A percentile compares a stretch with the other conserved stretches of the same genome.
phyloP scores from a whole-genome alignment of 2,329 filamentous ascomycete species.

The Clonostachys rosea region DNA sequence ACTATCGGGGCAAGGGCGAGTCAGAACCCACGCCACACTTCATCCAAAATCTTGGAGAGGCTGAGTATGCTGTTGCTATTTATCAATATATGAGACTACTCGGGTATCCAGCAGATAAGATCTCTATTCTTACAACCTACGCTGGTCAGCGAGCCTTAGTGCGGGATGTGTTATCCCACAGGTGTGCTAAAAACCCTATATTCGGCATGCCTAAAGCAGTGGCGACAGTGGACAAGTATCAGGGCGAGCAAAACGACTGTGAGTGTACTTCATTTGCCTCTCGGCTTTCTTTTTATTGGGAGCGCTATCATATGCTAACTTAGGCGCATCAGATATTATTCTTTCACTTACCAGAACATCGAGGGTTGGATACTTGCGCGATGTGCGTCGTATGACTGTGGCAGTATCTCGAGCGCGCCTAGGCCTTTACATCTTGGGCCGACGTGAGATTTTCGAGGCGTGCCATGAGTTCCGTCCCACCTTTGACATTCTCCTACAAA shows the following conservation, averaged over 20 bases:
- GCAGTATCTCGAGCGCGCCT: slow-evolving; percentile 88
- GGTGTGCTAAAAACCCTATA: slow-evolving; percentile 76
- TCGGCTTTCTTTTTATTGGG: neutral
- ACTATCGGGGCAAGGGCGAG: slow-evolving; percentile 90
- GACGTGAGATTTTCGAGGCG: slow-evolving; percentile 81
- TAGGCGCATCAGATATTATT: slow-evolving; percentile 69
- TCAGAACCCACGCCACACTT: slow-evolving; percentile 89
- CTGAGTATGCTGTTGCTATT: slow-evolving; percentile 92
- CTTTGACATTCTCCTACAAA: slow-evolving; percentile 71
- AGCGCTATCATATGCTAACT: slow-evolving; percentile 10
- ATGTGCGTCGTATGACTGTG: slow-evolving; percentile 89
- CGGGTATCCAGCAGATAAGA: slow-evolving; percentile 79
- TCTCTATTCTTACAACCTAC: slow-evolving; percentile 89
- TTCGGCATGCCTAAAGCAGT: slow-evolving; percentile 89
- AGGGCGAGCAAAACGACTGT: slow-evolving; percentile 99
- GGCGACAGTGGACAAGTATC: slow-evolving; percentile 96
- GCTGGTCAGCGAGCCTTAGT: slow-evolving; percentile 88
- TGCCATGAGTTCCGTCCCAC: slow-evolving; percentile 85
- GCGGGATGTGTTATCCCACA: slow-evolving; percentile 76
- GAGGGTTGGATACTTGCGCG: slow-evolving; percentile 85
- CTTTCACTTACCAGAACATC: slow-evolving; percentile 88
- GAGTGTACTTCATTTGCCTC: slow-evolving; percentile 32
- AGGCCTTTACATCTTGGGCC: slow-evolving; percentile 87
- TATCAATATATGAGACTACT: slow-evolving; percentile 97
- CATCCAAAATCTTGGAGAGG: slow-evolving; percentile 93